A percentile compares a stretch with the other conserved stretches of the same genome.
Conservation (phyloP, 345 rosid species). For the Cardamine resedifolia region DNA sequence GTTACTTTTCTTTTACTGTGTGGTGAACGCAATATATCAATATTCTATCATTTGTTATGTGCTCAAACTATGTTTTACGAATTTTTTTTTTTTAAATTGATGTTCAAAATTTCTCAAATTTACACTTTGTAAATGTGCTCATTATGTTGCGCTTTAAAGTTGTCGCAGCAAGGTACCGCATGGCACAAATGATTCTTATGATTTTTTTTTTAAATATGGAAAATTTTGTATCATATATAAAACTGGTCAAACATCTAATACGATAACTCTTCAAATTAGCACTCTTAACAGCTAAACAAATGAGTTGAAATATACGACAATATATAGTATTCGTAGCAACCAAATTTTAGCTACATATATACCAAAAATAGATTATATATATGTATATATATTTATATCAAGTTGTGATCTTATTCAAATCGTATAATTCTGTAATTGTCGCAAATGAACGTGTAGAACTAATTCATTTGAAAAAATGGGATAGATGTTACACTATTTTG, state of each 20-base stretch:
- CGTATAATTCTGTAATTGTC: neutral
- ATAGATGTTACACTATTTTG: neutral
- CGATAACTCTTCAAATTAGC: neutral
- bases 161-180: slow-evolving; percentile 7
- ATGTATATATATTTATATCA: neutral
- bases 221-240: neutral
- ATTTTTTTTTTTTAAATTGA: too few relatives aligned
- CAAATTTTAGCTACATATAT: neutral
- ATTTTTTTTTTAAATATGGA: neutral
- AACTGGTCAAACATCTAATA: neutral
- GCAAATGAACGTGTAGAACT: too few relatives aligned
- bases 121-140: slow-evolving; percentile 12
- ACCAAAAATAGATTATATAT: neutral
- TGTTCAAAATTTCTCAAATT: neutral
- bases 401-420: neutral
- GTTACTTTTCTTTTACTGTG: slow-evolving; percentile 1
- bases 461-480: neutral
- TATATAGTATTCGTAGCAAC: neutral
- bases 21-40: slow-evolving; percentile 7
- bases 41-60: neutral
- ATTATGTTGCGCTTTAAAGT: slow-evolving; percentile 18
- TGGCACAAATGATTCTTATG: slow-evolving; percentile 19
- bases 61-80: neutral
- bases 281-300: neutral
- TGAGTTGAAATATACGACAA: neutral